A percentile compares a stretch with the other conserved stretches of the same genome.
Conservation (phyloP, 192 early-diverging fungal genomes). For the Dimargaris cristalligena region DNA sequence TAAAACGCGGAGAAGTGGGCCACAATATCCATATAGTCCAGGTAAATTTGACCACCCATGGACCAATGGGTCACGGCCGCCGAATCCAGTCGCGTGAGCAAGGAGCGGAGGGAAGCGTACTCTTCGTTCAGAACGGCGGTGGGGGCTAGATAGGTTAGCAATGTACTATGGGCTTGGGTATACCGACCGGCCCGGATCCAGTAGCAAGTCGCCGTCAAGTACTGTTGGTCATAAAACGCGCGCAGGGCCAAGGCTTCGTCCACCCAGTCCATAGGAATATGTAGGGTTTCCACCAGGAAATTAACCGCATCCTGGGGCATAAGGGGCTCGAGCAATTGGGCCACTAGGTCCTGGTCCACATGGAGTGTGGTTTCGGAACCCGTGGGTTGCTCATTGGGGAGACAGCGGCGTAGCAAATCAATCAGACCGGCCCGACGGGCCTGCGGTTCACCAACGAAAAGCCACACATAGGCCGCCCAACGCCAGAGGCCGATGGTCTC, state of each 20-base stretch:
- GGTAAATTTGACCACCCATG: constrained; percentile 3
- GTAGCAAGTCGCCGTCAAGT: constrained; percentile 18
- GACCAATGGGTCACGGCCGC: not conserved
- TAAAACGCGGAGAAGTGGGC: not conserved
- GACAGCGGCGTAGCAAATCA: constrained; percentile 28
- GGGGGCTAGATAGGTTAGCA: constrained; percentile 37
- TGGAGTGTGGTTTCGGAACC: constrained; percentile 23
- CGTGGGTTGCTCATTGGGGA: too few relatives aligned
- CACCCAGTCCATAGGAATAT: constrained; percentile 43
- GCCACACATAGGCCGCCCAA: constrained; percentile 64
- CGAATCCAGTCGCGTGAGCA: not conserved
- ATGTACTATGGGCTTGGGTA: constrained; percentile 28
- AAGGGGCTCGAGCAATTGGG: not conserved
- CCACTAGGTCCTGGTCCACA: constrained; percentile 23
- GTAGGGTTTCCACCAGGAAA: constrained; percentile 43
- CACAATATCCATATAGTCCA: not conserved
- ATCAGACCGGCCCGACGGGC: not conserved
- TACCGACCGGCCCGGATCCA: constrained; percentile 28
- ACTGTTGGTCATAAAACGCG: constrained; percentile 32
- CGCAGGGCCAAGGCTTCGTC: constrained; percentile 22
- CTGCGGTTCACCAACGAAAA: constrained; percentile 17
- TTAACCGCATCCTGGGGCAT: constrained; percentile 1
- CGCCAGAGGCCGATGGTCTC: constrained; percentile 63
- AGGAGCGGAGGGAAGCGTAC: not conserved
- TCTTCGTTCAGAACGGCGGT: constrained; percentile 22